Percentiles rank a stretch among this genome's conserved stretches.
These are phyloP conservation scores for Phytophthora litchii DNA, from an alignment of 352 stramenopile genomes.

Conservation along the genomic window DNA sequence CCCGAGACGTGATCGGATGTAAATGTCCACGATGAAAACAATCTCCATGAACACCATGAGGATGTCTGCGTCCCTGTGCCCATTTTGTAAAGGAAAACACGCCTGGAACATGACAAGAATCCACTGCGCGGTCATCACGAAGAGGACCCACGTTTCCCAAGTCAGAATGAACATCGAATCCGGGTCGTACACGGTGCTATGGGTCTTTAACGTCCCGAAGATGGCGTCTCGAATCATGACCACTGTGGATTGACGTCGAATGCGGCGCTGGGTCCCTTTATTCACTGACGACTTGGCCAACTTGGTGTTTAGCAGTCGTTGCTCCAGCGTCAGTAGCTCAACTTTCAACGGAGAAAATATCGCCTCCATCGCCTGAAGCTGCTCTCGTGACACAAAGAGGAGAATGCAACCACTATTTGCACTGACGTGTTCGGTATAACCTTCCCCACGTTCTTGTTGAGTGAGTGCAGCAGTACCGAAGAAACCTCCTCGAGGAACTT, in stretches of 20 bases:
- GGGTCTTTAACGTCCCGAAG: slow-evolving; percentile 20
- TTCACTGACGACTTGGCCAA: slow-evolving; percentile 37
- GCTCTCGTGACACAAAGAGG: slow-evolving; percentile 53
- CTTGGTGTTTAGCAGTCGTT: slow-evolving; percentile 48
- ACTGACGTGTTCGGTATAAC: slow-evolving; percentile 57
- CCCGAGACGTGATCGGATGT: slow-evolving; percentile 53
- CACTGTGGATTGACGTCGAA: slow-evolving; percentile 26
- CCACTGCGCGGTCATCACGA: slow-evolving; percentile 62
- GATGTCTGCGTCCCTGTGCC: slow-evolving; percentile 14
- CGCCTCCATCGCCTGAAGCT: slow-evolving; percentile 52
- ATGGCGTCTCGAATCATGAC: slow-evolving; percentile 21
- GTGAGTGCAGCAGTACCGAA: slow-evolving; percentile 53
- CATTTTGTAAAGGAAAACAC: neutral
- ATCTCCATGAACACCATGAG: slow-evolving; percentile 49
- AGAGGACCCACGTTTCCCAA: slow-evolving; percentile 70
- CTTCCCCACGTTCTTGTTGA: slow-evolving; percentile 47
- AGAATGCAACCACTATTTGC: slow-evolving; percentile 62
- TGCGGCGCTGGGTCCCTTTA: slow-evolving; percentile 13
- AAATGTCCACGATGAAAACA: slow-evolving; percentile 58
- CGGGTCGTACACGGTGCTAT: slow-evolving; percentile 37
- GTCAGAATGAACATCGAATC: slow-evolving; percentile 51
- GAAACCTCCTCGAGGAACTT: slow-evolving; percentile 46
- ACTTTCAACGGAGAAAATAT: slow-evolving; percentile 55
- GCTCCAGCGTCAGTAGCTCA: slow-evolving; percentile 51
- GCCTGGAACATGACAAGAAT: slow-evolving; percentile 48